Conservation (phyloP, 768 basidiomycete species). For the Grammothele lineata region DNA sequence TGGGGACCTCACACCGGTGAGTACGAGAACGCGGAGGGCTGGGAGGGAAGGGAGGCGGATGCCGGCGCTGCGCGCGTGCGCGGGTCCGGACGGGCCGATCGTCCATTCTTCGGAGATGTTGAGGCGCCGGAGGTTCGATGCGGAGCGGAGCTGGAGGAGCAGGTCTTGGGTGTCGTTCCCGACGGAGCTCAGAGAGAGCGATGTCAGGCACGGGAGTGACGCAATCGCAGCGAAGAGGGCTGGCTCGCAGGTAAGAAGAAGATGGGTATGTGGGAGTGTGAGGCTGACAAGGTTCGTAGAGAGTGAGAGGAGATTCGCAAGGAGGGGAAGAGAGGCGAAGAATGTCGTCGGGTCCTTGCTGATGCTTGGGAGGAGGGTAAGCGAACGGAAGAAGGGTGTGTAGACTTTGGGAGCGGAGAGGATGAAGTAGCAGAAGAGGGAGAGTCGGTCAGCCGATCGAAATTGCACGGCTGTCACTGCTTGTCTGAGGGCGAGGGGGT, state of each 20-base stretch:
- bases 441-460: not conserved
- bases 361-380: not conserved
- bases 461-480: not conserved
- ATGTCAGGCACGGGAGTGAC: not conserved
- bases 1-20: not conserved
- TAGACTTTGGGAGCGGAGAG: not conserved
- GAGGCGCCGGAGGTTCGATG: not conserved
- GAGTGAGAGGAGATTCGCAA: not conserved
- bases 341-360: not conserved
- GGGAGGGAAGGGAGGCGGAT: constrained; percentile 2
- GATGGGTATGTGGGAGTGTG: not conserved
- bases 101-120: not conserved
- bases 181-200: not conserved
- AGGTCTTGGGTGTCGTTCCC: not conserved
- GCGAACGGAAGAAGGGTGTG: not conserved
- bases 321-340: not conserved
- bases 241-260: not conserved
- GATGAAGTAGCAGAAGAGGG: constrained; percentile 2
- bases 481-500: not conserved
- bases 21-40: not conserved
- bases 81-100: not conserved
- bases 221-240: not conserved
- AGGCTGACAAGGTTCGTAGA: not conserved
- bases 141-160: not conserved
- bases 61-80: too few relatives aligned